Evolutionary conservation across 2,329 filamentous ascomycete species (phyloP).

Genomic region (Ilyonectria destructans): DNA sequence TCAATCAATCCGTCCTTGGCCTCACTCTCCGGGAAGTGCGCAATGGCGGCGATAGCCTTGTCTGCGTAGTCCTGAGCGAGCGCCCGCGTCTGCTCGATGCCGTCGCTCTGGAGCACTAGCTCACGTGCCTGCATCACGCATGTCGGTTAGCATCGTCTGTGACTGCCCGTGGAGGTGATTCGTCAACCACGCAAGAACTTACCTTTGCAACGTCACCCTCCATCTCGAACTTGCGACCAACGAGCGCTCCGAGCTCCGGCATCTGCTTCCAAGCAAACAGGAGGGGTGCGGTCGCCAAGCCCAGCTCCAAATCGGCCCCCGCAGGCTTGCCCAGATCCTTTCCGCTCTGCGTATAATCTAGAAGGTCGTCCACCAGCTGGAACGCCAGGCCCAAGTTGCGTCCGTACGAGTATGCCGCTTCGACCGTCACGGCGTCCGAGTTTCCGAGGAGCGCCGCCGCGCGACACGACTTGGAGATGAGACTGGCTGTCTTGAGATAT

Average conservation of each 20-base stretch:
- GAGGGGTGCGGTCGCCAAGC: conserved; percentile 92
- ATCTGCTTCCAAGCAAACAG: conserved; percentile 96
- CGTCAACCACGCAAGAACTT: conserved; percentile 54
- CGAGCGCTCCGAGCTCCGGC: conserved; percentile 86
- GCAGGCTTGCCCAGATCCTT: conserved; percentile 94
- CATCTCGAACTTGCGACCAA: conserved; percentile 89
- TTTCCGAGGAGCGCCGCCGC: conserved; percentile 90
- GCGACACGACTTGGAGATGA: conserved; percentile 97
- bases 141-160: conserved; percentile 43
- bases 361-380: conserved; percentile 97
- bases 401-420: conserved; percentile 93
- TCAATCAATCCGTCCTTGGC: conserved; percentile 93
- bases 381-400: conserved; percentile 96
- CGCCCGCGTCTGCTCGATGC: conserved; percentile 91
- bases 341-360: conserved; percentile 93
- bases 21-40: conserved; percentile 90
- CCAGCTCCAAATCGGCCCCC: conserved; percentile 93
- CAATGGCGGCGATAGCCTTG: conserved; percentile 89
- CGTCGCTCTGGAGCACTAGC: conserved; percentile 86
- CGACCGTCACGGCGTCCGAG: conserved; percentile 83
- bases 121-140: conserved; percentile 79
- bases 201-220: conserved; percentile 91
- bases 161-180: conserved; percentile 31
- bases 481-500: conserved; percentile 94
- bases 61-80: conserved; percentile 93